Conservation (phyloP, 495 filamentous ascomycete species). For the Podospora fimiseda region DNA sequence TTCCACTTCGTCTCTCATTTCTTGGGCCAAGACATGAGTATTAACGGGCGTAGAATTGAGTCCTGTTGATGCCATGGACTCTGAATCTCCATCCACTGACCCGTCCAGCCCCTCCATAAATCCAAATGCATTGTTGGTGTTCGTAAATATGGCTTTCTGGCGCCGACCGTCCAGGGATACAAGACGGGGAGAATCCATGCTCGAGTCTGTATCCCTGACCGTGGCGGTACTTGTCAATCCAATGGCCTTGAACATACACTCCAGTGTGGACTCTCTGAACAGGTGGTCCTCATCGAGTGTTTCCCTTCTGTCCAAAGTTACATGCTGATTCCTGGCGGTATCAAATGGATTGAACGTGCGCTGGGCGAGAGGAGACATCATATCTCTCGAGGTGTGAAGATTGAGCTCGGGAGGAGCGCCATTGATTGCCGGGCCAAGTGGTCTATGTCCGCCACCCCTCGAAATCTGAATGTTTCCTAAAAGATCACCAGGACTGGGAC, state of each 20-base stretch:
- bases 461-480: constrained; percentile 72
- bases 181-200: constrained; percentile 75
- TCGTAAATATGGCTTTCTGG: constrained; percentile 70
- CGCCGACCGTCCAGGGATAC: constrained; percentile 78
- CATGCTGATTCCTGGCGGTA: constrained; percentile 46
- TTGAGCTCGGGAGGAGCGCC: constrained; percentile 12
- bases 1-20: constrained; percentile 87
- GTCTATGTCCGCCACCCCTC: constrained; percentile 33
- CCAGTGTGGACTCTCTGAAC: constrained; percentile 84
- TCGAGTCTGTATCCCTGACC: constrained; percentile 61
- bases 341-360: constrained; percentile 52
- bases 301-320: constrained; percentile 60
- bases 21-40: constrained; percentile 52
- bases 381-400: constrained; percentile 10
- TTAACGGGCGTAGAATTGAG: constrained; percentile 39
- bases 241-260: constrained; percentile 93
- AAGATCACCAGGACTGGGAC: constrained; percentile 69
- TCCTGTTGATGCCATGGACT: constrained; percentile 66
- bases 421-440: constrained; percentile 7
- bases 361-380: constrained; percentile 53
- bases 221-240: constrained; percentile 67
- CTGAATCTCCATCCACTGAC: constrained; percentile 74
- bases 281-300: constrained; percentile 76
- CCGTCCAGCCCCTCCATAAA: constrained; percentile 88
- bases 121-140: constrained; percentile 73